phyloP scores from a whole-genome alignment of 1,284 basidiomycete genomes.

The Leccinum huronense region DNA sequence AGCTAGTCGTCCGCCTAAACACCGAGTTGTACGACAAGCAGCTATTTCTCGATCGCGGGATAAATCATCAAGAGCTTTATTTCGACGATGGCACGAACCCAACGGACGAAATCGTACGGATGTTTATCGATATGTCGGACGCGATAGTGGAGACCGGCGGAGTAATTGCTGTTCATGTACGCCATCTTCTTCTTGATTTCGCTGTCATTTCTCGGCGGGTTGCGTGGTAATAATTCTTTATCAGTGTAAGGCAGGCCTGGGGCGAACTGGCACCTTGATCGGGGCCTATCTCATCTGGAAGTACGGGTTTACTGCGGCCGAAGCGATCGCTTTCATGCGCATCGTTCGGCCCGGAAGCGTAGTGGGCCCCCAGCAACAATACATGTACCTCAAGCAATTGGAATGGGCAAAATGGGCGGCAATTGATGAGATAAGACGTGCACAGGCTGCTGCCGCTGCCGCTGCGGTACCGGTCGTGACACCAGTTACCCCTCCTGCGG shows the following conservation, averaged over 20 bases:
- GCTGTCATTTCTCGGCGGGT: constrained; percentile 17
- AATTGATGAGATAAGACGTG: constrained; percentile 64
- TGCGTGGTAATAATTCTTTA: constrained; percentile 22
- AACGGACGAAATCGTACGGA: constrained; percentile 88
- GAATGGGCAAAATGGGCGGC: constrained; percentile 95
- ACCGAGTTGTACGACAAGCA: constrained; percentile 90
- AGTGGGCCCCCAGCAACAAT: constrained; percentile 92
- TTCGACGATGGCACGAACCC: constrained; percentile 99
- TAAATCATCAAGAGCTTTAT: constrained; percentile 90
- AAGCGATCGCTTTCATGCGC: constrained; percentile 98
- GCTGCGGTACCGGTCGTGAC: constrained; percentile 52
- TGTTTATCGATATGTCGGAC: constrained; percentile 87
- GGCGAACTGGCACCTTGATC: constrained; percentile 92
- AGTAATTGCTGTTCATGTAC: constrained; percentile 85
- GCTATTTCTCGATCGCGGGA: constrained; percentile 83
- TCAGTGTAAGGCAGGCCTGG: constrained; percentile 92
- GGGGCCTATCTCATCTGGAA: constrained; percentile 99
- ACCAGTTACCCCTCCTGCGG: constrained; percentile 79
- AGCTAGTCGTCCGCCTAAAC: constrained; percentile 93
- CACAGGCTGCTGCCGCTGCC: constrained; percentile 47
- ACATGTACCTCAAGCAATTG: constrained; percentile 94
- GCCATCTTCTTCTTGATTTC: constrained; percentile 35
- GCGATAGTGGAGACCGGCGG: constrained; percentile 73
- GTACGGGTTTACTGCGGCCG: constrained; percentile 97
- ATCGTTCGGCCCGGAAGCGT: constrained; percentile 95